Evolutionary conservation across 176 grass and related monocot genomes (phyloP), one percentile per base, ranked within the genome.

Genomic region (Dendrocalamus sinicus): DNA sequence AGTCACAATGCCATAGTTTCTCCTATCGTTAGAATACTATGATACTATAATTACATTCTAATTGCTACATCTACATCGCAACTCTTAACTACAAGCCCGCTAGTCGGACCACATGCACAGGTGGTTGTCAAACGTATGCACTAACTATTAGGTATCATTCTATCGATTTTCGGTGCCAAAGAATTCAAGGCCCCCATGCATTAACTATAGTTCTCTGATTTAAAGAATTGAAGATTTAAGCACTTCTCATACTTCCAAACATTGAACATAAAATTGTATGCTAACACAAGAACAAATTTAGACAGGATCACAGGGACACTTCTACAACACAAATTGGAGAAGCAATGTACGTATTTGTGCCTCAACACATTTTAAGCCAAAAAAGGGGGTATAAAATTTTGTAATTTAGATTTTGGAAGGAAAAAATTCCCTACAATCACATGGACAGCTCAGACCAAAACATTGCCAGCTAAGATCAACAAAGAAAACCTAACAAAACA

Each of bases 401-500:
- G 65, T 57, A 6, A 81, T 81, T 23, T 81, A 81, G 32, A 54
- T n/a, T 14, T 73, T 12, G 26, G 62, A 53, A 67, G 19, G 13
- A 23, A 50, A 55, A 68, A 11, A 70, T 5, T 26, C 23, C 15
- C 12, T 30, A 53, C 44, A 19, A 69, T 78, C 24, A 32, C 28
- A 86, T 39, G 37, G n/a, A 77, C 40, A 78, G 8, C 23, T 79
- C 7, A 47, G 53, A 86, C 0, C 19, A 78, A 61, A 48, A 61
- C 10, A 77, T 32, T 55, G 20, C 53, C 16, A 86, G 53, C 40
- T 45, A 72, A 41, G 22, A 88, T 78, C 43, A 43, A 51, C n/a
- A 83, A 26, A 62, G 52, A 53, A 43, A 7, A 43, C 16, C 40
- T 59, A 80, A 66, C 4, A 63, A 71, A 60, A 79, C 35, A 30